phyloP scores from a whole-genome alignment of 495 filamentous ascomycete species.

The Aspergillus taichungensis region DNA sequence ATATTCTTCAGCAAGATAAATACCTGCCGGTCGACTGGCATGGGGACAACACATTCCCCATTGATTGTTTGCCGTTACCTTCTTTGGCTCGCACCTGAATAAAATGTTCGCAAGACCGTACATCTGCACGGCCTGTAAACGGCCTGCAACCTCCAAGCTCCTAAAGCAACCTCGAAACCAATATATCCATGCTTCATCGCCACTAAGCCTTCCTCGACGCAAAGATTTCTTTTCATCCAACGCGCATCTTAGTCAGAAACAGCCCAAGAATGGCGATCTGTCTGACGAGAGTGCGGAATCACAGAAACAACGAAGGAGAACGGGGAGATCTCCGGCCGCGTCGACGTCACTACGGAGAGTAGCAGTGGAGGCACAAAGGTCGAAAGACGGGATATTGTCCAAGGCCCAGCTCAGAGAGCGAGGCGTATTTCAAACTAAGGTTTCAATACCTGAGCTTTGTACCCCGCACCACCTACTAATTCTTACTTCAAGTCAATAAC shows the following conservation, averaged over 20 bases:
- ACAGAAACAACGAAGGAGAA: constrained; percentile 37
- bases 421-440: constrained; percentile 36
- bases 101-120: constrained; percentile 31
- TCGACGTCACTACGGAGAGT: constrained; percentile 49
- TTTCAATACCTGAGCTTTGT: constrained; percentile 6
- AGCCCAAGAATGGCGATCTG: constrained; percentile 15
- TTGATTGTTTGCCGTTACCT: constrained; percentile 1
- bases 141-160: constrained; percentile 14
- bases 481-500: constrained; percentile 50
- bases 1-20: not conserved
- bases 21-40: too few relatives aligned
- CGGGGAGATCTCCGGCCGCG: constrained; percentile 37
- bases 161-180: constrained; percentile 20
- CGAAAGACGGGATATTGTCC: constrained; percentile 38
- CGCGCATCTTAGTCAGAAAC: constrained; percentile 30
- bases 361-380: constrained; percentile 52
- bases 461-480: constrained; percentile 14
- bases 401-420: constrained; percentile 33
- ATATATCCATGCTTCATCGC: constrained; percentile 33
- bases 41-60: not conserved
- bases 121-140: constrained; percentile 24
- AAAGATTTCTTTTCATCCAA: constrained; percentile 46
- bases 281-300: constrained; percentile 15
- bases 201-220: constrained; percentile 25
- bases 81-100: not conserved